Conservation (phyloP, 192 early-diverging fungal genomes). For the Podochytrium sp. region DNA sequence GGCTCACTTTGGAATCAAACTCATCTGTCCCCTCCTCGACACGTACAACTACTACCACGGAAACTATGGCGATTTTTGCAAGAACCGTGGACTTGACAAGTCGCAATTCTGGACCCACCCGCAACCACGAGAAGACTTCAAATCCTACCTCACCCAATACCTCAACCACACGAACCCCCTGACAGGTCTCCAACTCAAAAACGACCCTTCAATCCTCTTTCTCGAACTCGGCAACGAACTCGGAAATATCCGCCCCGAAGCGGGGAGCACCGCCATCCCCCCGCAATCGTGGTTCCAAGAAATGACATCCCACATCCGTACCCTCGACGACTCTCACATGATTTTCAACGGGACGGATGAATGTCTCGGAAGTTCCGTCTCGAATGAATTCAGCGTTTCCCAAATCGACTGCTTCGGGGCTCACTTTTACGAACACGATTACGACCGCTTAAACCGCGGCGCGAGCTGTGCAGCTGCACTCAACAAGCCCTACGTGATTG, state of each 20-base stretch:
- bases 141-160: constrained; percentile 36
- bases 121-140: constrained; percentile 31
- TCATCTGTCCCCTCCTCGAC: constrained; percentile 44
- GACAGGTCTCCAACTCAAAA: constrained; percentile 42
- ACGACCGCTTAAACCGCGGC: background rate
- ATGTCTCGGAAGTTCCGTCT: background rate
- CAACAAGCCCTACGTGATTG: background rate
- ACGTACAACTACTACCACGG: constrained; percentile 22
- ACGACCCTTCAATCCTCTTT: constrained; percentile 43
- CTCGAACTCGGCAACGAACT: constrained; percentile 43
- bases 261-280: background rate
- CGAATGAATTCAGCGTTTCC: background rate
- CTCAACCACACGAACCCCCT: constrained; percentile 42
- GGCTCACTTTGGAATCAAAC: constrained; percentile 23
- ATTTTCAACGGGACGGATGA: constrained; percentile 21
- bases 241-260: background rate
- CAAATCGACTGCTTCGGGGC: background rate
- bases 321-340: constrained; percentile 45
- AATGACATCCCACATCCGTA: constrained; percentile 41
- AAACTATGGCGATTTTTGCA: constrained; percentile 16
- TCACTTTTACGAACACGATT: background rate
- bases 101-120: constrained; percentile 41
- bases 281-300: constrained; percentile 37
- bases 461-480: background rate
- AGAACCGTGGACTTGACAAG: constrained; percentile 18